phyloP scores from a whole-genome alignment of 768 basidiomycete genomes.

The Kwoniella mangroviensis region DNA sequence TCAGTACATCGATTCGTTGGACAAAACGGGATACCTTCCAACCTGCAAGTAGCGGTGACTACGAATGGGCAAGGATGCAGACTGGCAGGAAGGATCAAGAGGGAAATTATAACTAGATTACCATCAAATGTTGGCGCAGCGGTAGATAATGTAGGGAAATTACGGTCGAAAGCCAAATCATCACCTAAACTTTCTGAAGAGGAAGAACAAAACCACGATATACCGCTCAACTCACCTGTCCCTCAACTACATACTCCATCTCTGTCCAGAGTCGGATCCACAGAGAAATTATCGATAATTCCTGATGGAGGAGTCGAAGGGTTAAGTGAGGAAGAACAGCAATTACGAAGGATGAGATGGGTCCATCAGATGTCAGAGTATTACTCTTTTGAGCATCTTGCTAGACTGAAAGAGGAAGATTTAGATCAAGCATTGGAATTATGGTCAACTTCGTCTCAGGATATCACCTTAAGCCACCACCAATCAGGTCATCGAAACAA shows the following conservation, averaged over 20 bases:
- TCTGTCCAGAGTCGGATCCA: conserved; percentile 37
- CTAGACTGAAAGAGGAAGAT: conserved; percentile 69
- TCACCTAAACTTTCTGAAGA: conserved; percentile 58
- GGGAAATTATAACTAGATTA: conserved; percentile 77
- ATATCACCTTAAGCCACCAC: conserved; percentile 38
- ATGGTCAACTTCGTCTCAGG: conserved; percentile 31
- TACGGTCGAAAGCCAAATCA: conserved; percentile 62
- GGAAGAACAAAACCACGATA: conserved; percentile 51
- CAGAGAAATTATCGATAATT: conserved; percentile 26
- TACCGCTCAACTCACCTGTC: conserved; percentile 60
- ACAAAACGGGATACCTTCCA: conserved; percentile 38
- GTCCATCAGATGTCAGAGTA: conserved; percentile 96
- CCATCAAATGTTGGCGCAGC: conserved; percentile 75
- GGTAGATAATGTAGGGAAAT: conserved; percentile 71
- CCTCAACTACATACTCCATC: conserved; percentile 55
- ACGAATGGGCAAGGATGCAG: conserved; percentile 92
- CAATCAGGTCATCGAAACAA: conserved; percentile 46
- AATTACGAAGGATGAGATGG: conserved; percentile 81
- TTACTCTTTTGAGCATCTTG: conserved; percentile 81
- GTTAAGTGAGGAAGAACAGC: conserved; percentile 43
- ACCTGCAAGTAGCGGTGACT: conserved; percentile 72
- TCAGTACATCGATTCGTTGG: conserved; percentile 80
- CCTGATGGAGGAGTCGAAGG: conserved; percentile 11
- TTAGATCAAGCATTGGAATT: conserved; percentile 68
- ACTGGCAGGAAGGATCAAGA: conserved; percentile 73